Percentiles rank a stretch among this genome's conserved stretches.
These are phyloP conservation scores for Alternaria viburni DNA, from an alignment of 2,329 filamentous ascomycete genomes.

Conservation along the genomic window DNA sequence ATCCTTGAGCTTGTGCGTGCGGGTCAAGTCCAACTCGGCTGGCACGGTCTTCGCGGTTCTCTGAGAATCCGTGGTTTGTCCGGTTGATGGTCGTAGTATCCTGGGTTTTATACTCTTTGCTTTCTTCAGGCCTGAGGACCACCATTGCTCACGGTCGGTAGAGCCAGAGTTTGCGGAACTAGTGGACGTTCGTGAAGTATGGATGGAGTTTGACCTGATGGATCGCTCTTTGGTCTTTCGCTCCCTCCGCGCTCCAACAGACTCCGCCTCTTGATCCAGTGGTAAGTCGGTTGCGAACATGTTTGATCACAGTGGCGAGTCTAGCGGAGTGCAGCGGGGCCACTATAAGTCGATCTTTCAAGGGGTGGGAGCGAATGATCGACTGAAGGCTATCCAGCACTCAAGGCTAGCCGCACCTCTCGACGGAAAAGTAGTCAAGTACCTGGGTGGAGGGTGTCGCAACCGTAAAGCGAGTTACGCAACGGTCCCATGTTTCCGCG, in stretches of 20 bases:
- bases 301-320: slow-evolving; percentile 14
- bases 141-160: slow-evolving; percentile 39
- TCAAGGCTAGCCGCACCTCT: slow-evolving; percentile 15
- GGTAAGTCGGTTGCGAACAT: slow-evolving; percentile 51
- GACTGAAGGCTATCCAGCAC: slow-evolving; percentile 4
- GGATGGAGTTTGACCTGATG: slow-evolving; percentile 31
- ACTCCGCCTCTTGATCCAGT: slow-evolving; percentile 46
- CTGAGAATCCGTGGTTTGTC: slow-evolving; percentile 21
- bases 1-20: slow-evolving; percentile 28
- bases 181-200: slow-evolving; percentile 32
- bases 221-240: slow-evolving; percentile 40
- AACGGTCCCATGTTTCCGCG: slow-evolving; percentile 30
- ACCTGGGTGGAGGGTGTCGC: slow-evolving; percentile 27
- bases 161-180: slow-evolving; percentile 35
- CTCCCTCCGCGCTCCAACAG: slow-evolving; percentile 47
- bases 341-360: slow-evolving; percentile 22
- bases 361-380: slow-evolving; percentile 14
- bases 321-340: slow-evolving; percentile 16
- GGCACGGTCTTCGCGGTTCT: slow-evolving; percentile 5
- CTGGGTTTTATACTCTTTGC: slow-evolving; percentile 35
- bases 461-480: slow-evolving; percentile 30
- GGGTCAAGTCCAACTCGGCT: slow-evolving; percentile 9
- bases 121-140: slow-evolving; percentile 42
- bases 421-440: slow-evolving; percentile 27
- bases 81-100: slow-evolving; percentile 26